Base-by-base conservation (phyloP, 129 eudicot species). In the Sambucus nigra region DNA sequence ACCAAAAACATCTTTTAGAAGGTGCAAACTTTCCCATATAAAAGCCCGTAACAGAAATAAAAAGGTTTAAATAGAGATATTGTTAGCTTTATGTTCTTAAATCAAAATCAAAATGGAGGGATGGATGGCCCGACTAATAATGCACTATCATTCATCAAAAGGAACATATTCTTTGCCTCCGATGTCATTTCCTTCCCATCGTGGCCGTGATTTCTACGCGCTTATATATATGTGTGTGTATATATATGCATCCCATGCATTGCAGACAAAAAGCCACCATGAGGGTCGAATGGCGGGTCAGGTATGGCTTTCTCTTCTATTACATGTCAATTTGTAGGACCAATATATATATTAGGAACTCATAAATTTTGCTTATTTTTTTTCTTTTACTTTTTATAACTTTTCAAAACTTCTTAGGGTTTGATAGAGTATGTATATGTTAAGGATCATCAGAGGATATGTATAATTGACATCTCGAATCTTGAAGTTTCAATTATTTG, bases 81-180 rank as follows among this genome's bases (percentile, higher is more conserved):
- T 38, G 57, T 54, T 54, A 32, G 22, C 23, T 57, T 57, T 40
- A 11, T 57, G 46, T 13, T 14, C 5, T 31, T 31, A 31, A 7
- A 40, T 10, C 2, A 32, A 41, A 21, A 45, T 22, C n/a, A 44
- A 59, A 15, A 33, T 58, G 28, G 48, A 45, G 25, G 17, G 9
- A 53, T 16, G 61, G 13, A 55, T 35, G 25, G 42, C 46, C 13
- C 18, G 17, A 42, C 23, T 46, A n/a, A 15, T 38, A 31, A 46
- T 56, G 51, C 71, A 31, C 47, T 28, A 47, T 28, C 26, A 60
- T 25, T 35, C 12, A 35, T 35, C 13, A 26, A 48, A 2, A 16
- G 35, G 69, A 47, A 64, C 32, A 64, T 64, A 64, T 64, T 64
- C 69, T 64, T 25, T 25, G 33, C 29, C 55, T 14, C 55, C 26